phyloP scores from a whole-genome alignment of 148 eudicot species.

The Selenicereus undatus region DNA sequence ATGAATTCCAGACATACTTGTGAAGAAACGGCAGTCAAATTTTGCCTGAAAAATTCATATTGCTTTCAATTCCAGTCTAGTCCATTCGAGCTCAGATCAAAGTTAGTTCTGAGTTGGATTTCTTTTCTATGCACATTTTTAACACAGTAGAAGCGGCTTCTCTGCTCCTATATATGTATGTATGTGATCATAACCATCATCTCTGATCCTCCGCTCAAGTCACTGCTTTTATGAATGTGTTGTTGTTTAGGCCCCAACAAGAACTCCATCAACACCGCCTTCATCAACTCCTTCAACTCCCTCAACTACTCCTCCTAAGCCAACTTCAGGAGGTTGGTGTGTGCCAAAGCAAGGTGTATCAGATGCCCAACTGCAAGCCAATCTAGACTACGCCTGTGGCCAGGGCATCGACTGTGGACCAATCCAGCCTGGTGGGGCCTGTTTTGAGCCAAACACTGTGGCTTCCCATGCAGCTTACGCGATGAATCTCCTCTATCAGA shows the following conservation, averaged over 20 bases:
- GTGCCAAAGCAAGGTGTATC: constrained; percentile 68
- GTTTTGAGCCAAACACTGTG: constrained; percentile 63
- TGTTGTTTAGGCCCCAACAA: constrained; percentile 23
- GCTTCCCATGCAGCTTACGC: constrained; percentile 75
- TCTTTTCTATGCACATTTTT: not conserved
- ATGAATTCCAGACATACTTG: too few relatives aligned
- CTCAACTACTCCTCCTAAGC: constrained; percentile 36
- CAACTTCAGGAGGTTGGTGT: constrained; percentile 60
- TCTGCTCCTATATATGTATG: not conserved
- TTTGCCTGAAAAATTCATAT: too few relatives aligned
- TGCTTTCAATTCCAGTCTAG: too few relatives aligned
- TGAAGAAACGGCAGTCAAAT: too few relatives aligned
- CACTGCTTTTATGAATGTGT: not conserved
- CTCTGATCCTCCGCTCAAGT: not conserved
- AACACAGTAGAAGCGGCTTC: not conserved
- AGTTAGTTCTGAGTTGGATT: too few relatives aligned
- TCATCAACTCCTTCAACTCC: constrained; percentile 28
- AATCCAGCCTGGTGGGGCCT: constrained; percentile 71
- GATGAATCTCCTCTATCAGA: constrained; percentile 74
- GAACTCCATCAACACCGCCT: constrained; percentile 17
- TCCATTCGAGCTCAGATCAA: too few relatives aligned
- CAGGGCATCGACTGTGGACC: constrained; percentile 68
- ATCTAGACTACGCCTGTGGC: constrained; percentile 67
- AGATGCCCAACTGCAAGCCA: constrained; percentile 59
- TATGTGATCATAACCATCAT: not conserved